Conservation (phyloP, 257 asterid genomes). For the Knoxia roxburghii region DNA sequence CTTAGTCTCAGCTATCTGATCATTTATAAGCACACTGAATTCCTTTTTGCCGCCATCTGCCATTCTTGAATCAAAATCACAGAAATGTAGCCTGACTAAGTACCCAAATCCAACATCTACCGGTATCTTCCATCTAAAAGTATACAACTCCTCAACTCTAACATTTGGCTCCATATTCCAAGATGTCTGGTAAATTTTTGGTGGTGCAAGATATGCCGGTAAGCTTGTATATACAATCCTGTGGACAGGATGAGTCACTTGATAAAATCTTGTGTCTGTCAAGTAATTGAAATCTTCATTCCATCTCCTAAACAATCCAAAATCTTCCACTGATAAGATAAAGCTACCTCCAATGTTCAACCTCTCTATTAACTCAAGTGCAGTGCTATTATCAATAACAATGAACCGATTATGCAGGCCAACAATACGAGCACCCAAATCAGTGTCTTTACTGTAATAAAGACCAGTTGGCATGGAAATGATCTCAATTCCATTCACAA, state of each 20-base stretch:
- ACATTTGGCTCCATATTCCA: constrained; percentile 7
- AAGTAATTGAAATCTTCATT: constrained; percentile 32
- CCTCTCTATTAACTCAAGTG: constrained; percentile 15
- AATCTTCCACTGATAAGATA: constrained; percentile 7
- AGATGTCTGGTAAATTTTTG: constrained; percentile 32
- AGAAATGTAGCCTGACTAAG: not conserved
- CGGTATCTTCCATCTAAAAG: not conserved
- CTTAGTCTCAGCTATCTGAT: not conserved
- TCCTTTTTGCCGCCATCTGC: not conserved
- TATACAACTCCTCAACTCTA: not conserved
- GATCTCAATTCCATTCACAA: no score
- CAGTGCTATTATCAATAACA: constrained; percentile 16
- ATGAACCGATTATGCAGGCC: no score
- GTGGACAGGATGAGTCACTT: constrained; percentile 12
- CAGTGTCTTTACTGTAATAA: no score
- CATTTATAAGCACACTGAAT: not conserved
- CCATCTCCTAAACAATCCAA: not conserved
- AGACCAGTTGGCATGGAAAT: no score
- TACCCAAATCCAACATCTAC: not conserved
- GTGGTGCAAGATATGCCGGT: constrained; percentile 25
- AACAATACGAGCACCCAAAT: no score
- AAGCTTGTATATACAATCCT: constrained; percentile 9
- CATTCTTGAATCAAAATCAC: not conserved
- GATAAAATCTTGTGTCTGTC: constrained; percentile 23
- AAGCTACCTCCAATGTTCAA: constrained; percentile 10